Evolutionary conservation across 1,139 yeast species (phyloP).

Genomic region (Yamadazyma sp.): DNA sequence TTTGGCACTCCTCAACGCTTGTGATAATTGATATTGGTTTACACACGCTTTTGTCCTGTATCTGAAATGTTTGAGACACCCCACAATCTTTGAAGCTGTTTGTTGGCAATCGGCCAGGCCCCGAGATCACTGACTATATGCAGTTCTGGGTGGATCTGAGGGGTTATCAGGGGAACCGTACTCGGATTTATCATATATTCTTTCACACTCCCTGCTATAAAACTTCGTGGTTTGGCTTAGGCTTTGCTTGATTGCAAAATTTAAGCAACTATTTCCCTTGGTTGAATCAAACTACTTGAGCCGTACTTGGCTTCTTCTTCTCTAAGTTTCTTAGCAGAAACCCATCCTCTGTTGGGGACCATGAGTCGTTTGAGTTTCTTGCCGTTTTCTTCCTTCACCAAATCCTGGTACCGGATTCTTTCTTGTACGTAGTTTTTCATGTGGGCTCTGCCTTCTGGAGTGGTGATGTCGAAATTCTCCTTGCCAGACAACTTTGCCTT

Average conservation of each 20-base stretch:
- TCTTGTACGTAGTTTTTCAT: constrained; percentile 23
- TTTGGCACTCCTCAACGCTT: constrained; percentile 10
- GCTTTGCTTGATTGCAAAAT: no score
- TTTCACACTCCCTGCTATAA: no score
- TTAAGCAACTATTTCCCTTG: no score
- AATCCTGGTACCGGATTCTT: constrained; percentile 20
- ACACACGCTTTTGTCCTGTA: background rate
- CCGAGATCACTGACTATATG: no score
- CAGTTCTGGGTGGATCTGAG: no score
- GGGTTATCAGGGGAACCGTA: no score
- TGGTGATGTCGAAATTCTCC: constrained; percentile 24
- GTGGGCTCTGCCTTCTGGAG: constrained; percentile 23
- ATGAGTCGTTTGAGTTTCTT: constrained; percentile 46
- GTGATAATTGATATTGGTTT: constrained; percentile 6
- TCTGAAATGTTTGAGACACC: background rate
- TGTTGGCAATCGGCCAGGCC: no score
- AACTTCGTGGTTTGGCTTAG: no score
- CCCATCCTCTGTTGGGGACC: constrained; percentile 58
- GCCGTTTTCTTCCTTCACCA: constrained; percentile 22
- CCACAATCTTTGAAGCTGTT: no score
- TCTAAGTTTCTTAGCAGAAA: constrained; percentile 28
- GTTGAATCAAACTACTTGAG: constrained; percentile 2
- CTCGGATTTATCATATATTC: no score
- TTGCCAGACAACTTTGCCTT: background rate
- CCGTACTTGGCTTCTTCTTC: constrained; percentile 25